phyloP scores from a whole-genome alignment of 2,329 filamentous ascomycete genomes.

The Pestalotiopsis sp. region DNA sequence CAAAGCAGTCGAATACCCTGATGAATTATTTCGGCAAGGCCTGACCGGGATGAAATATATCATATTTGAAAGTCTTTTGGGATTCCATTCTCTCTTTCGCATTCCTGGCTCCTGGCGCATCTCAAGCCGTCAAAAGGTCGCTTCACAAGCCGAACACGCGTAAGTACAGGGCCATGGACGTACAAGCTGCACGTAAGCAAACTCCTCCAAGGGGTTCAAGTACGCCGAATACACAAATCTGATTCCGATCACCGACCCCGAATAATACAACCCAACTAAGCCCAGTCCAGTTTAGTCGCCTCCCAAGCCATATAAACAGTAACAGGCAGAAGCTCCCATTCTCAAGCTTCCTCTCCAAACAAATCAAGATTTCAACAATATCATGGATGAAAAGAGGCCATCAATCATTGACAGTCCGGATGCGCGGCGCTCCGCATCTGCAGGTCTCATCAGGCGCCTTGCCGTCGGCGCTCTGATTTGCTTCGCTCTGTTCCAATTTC shows the following conservation, averaged over 20 bases:
- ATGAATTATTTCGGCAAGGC: conserved; percentile 53
- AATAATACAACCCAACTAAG: not conserved
- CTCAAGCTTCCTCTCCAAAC: not conserved
- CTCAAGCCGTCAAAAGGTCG: too few species aligned
- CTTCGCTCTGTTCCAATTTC: not conserved
- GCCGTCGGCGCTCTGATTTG: not conserved
- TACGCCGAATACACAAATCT: not conserved
- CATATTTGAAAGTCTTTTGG: not conserved
- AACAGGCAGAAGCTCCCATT: not conserved
- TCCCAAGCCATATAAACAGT: not conserved
- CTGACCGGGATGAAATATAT: not conserved
- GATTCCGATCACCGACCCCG: not conserved
- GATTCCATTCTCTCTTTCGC: not conserved
- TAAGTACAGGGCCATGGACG: too few species aligned
- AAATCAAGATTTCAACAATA: not conserved
- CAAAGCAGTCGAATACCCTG: conserved; percentile 41
- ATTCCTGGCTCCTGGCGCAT: too few species aligned
- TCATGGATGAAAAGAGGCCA: not conserved
- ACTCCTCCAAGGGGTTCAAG: not conserved
- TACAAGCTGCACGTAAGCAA: not conserved
- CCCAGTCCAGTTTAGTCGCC: not conserved
- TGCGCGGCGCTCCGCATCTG: not conserved
- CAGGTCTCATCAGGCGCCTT: not conserved
- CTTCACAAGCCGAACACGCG: too few species aligned
- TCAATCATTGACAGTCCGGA: not conserved